Base-by-base conservation (phyloP, 2,329 filamentous ascomycete genomes). In the Xylaria sp. region DNA sequence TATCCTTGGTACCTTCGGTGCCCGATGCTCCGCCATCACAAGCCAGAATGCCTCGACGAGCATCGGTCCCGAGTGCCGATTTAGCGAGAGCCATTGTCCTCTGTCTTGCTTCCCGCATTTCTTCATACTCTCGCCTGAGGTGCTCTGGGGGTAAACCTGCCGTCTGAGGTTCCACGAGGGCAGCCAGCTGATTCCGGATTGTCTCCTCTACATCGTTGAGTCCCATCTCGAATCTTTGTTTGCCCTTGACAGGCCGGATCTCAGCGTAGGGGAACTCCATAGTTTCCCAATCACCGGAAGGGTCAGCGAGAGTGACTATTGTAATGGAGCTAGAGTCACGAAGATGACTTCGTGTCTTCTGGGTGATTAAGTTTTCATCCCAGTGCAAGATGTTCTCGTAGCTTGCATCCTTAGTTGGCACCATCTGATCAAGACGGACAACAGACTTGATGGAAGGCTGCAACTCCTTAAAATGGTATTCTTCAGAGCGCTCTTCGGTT, bases 221-320 rank as follows among this genome's bases (percentile, higher is more conserved):
- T 12, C 51, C 67, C 0, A 44, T 54, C 13, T 60, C 56, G 41
- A 77, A 74, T 63, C 70, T 69, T 41, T 71, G 74, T 2, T 63
- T 55, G 3, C 71, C 65, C 46, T 70, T 73, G 28, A 76, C 68
- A 18, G 68, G 52, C 15, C 71, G 70, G 15, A 77, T 74, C 10
- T 74, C 62, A 9, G 73, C 74, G 9, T 73, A 46, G 8, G 76
- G 76, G 59, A 75, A 76, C 8, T 66, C 62, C 18, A 72, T 20
- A 37, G 20, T 41, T 13, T 65, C 64, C 69, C 69, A 70, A 48
- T 32, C 7, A 25, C 18, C 34, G 23, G 48, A 52, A 28, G 52
- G 20, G 25, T 66, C 41, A 39, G 50, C 50, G 20, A 69, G 25
- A 6, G 70, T 66, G 25, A 69, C 57, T 25, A 61, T 48, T 34